Evolutionary conservation across 441 rosid genomes (phyloP).

Genomic region (Aleurites moluccanus): DNA sequence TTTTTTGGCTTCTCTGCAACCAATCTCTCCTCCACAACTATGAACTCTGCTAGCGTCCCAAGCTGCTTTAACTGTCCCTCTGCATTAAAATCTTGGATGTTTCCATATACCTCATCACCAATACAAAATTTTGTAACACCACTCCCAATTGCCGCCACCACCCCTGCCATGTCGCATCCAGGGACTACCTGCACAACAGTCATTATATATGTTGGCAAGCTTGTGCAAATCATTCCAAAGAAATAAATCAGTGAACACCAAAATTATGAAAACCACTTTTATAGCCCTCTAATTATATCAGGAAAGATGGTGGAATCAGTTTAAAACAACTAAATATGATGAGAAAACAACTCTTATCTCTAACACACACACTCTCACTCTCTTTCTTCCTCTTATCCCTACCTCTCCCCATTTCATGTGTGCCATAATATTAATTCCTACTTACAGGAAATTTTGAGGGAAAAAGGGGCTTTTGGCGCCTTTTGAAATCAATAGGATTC

Average conservation of each 20-base stretch:
- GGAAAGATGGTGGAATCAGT: neutral
- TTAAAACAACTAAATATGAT: neutral
- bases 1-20: slow-evolving; percentile 38
- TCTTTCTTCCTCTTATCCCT: neutral
- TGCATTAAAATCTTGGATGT: slow-evolving; percentile 45
- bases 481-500: slow-evolving; percentile 49
- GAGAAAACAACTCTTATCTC: too few species aligned
- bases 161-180: slow-evolving; percentile 53
- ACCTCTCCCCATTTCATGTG: neutral
- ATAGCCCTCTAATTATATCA: neutral
- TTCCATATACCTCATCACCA: slow-evolving; percentile 48
- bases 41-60: slow-evolving; percentile 49
- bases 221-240: too few species aligned
- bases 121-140: slow-evolving; percentile 29
- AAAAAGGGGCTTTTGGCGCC: slow-evolving; percentile 35
- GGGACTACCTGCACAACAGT: slow-evolving; percentile 43
- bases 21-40: slow-evolving; percentile 39
- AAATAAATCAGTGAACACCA: too few species aligned
- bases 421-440: neutral
- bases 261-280: too few species aligned
- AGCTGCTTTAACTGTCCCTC: slow-evolving; percentile 39
- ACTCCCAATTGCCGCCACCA: slow-evolving; percentile 38
- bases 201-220: neutral
- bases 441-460: slow-evolving; percentile 45
- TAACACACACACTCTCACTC: neutral